These are phyloP conservation scores for Trichoderma sp. DNA, from an alignment of 2,329 filamentous ascomycete genomes.

Conservation along the genomic window DNA sequence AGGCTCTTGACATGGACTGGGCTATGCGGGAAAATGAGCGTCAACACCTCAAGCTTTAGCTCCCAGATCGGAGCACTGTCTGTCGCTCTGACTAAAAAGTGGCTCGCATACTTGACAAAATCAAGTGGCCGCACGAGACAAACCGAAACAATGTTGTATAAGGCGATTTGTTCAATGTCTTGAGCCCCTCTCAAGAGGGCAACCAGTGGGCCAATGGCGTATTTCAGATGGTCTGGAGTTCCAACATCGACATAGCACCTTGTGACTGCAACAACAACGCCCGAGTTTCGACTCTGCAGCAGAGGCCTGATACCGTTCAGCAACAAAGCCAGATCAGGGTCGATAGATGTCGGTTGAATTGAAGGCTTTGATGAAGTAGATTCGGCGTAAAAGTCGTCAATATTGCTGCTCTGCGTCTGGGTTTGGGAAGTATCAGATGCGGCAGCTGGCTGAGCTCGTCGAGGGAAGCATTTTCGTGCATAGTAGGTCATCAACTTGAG, in stretches of 20 bases:
- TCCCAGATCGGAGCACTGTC: slow-evolving; percentile 85
- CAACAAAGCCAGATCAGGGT: slow-evolving; percentile 81
- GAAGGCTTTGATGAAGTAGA: slow-evolving; percentile 47
- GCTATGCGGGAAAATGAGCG: slow-evolving; percentile 86
- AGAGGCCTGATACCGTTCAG: slow-evolving; percentile 81
- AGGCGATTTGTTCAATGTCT: slow-evolving; percentile 85
- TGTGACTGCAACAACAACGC: slow-evolving; percentile 85
- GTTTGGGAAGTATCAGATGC: slow-evolving; percentile 29
- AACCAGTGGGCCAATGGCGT: slow-evolving; percentile 80
- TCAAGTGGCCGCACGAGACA: slow-evolving; percentile 73
- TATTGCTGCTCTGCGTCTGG: slow-evolving; percentile 35
- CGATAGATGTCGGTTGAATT: slow-evolving; percentile 59
- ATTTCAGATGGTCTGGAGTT: slow-evolving; percentile 73
- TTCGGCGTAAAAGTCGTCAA: slow-evolving; percentile 83
- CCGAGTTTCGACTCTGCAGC: slow-evolving; percentile 89
- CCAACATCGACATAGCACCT: slow-evolving; percentile 85
- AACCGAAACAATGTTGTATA: slow-evolving; percentile 96
- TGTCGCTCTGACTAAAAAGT: slow-evolving; percentile 82
- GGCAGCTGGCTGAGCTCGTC: slow-evolving; percentile 62
- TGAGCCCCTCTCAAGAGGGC: slow-evolving; percentile 82
- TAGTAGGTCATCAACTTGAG: slow-evolving; percentile 83
- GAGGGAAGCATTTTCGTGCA: slow-evolving; percentile 84
- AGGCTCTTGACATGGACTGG: slow-evolving; percentile 77
- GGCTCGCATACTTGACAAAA: slow-evolving; percentile 87
- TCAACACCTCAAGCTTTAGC: slow-evolving; percentile 88